phyloP scores from a whole-genome alignment of 371 early-diverging fungal species.

The Mucor sp. region DNA sequence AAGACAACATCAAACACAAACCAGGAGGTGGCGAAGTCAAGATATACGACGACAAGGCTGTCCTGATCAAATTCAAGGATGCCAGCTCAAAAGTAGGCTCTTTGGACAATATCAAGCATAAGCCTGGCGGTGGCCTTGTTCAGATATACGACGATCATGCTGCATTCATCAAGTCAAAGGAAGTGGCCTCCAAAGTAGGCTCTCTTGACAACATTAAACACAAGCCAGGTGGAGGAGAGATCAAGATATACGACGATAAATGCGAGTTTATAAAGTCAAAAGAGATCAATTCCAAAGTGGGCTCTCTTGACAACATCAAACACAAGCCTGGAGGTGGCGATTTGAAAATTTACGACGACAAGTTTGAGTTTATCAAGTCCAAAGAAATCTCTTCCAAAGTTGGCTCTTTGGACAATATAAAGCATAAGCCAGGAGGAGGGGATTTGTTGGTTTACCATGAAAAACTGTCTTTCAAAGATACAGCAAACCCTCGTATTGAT shows the following conservation, averaged over 20 bases:
- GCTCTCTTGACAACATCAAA: constrained; percentile 27
- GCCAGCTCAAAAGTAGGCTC: constrained; percentile 21
- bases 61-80: constrained; percentile 9
- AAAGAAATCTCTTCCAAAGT: constrained; percentile 17
- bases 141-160: constrained; percentile 20
- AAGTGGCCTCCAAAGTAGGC: constrained; percentile 16
- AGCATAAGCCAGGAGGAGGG: constrained; percentile 23
- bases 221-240: constrained; percentile 23
- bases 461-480: constrained; percentile 10
- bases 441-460: constrained; percentile 22
- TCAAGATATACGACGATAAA: constrained; percentile 18
- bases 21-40: constrained; percentile 16
- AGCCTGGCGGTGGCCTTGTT: constrained; percentile 15
- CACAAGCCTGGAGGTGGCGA: constrained; percentile 27
- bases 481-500: constrained; percentile 5
- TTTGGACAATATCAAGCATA: constrained; percentile 26
- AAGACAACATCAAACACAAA: constrained; percentile 23
- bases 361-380: constrained; percentile 1
- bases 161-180: constrained; percentile 16
- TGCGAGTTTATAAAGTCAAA: constrained; percentile 3
- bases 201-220: constrained; percentile 25
- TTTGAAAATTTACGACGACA: constrained; percentile 20
- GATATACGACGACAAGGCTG: constrained; percentile 21
- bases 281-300: constrained; percentile 13
- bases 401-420: constrained; percentile 23